Conservation (phyloP, 2,329 filamentous ascomycete species). For the Penicillium concentricum region DNA sequence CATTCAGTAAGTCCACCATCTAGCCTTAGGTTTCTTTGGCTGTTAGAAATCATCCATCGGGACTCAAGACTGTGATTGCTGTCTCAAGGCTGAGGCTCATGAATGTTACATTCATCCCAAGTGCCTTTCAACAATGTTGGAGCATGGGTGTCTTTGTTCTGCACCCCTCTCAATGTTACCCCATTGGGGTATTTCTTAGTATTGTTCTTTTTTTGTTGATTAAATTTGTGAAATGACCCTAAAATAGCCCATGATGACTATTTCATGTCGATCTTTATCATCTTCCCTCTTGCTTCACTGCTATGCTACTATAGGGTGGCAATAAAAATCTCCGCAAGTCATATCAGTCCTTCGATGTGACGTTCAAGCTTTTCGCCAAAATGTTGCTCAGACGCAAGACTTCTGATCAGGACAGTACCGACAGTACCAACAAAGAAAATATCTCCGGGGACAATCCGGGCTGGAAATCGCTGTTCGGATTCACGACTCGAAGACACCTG, state of each 20-base stretch:
- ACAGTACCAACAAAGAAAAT: neutral
- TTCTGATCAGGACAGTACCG: neutral
- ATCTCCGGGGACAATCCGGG: slow-evolving; percentile 13
- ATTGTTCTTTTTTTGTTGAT: slow-evolving; percentile 16
- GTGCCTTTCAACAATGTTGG: slow-evolving; percentile 23
- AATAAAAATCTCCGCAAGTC: neutral
- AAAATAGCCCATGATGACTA: neutral
- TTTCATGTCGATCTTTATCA: neutral
- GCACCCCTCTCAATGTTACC: slow-evolving; percentile 24
- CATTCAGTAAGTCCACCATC: neutral
- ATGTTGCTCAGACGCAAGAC: neutral
- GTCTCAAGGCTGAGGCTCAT: neutral
- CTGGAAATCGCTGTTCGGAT: slow-evolving; percentile 67
- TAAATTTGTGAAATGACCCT: neutral
- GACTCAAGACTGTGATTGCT: neutral
- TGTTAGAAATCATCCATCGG: no score
- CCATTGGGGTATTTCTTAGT: slow-evolving; percentile 14
- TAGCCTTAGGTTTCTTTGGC: neutral
- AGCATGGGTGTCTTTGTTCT: slow-evolving; percentile 19
- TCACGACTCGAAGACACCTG: slow-evolving; percentile 64
- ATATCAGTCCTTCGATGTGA: neutral
- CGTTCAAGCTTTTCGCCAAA: neutral
- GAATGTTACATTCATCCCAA: neutral
- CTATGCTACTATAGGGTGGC: neutral
- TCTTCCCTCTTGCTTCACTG: neutral